A percentile compares a stretch with the other conserved stretches of the same genome.
Evolutionary conservation across 2,329 filamentous ascomycete genomes (phyloP).

Genomic region (Sphaerulina vaccinii): DNA sequence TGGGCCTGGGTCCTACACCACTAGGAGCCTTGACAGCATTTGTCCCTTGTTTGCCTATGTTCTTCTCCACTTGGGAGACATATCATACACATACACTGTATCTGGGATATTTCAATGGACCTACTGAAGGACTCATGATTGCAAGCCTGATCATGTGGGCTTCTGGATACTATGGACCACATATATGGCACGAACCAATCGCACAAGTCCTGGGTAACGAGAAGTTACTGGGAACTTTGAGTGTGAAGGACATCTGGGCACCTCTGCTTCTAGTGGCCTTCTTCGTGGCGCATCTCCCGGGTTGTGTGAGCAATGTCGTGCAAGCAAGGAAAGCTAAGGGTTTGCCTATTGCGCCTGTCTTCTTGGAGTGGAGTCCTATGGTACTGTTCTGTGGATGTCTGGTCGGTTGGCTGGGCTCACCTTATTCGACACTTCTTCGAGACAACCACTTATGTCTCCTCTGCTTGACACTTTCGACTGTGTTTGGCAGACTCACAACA

Average conservation of each 20-base stretch:
- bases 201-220: conserved; percentile 64
- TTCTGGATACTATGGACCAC: conserved; percentile 83
- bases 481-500: conserved; percentile 96
- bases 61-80: conserved; percentile 99
- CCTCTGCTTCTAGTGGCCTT: conserved; percentile 52
- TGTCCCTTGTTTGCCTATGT: conserved; percentile 92
- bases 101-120: conserved; percentile 93
- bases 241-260: conserved; percentile 87
- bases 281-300: conserved; percentile 69
- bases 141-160: conserved; percentile 82
- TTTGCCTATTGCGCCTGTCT: conserved; percentile 75
- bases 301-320: conserved; percentile 84
- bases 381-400: conserved; percentile 73
- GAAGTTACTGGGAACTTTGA: conserved; percentile 65
- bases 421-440: conserved; percentile 74
- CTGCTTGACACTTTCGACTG: conserved; percentile 91
- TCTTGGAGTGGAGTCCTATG: conserved; percentile 94
- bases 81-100: conserved; percentile 98
- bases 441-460: conserved; percentile 90
- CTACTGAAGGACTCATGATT: conserved; percentile 90
- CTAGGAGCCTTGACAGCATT: conserved; percentile 89
- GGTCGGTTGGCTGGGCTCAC: conserved; percentile 83
- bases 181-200: conserved; percentile 79
- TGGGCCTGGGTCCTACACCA: conserved; percentile 82
- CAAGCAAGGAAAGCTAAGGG: conserved; percentile 69